Evolutionary conservation across 1,284 basidiomycete genomes (phyloP).

Genomic region (Bondarzewia mesenterica): DNA sequence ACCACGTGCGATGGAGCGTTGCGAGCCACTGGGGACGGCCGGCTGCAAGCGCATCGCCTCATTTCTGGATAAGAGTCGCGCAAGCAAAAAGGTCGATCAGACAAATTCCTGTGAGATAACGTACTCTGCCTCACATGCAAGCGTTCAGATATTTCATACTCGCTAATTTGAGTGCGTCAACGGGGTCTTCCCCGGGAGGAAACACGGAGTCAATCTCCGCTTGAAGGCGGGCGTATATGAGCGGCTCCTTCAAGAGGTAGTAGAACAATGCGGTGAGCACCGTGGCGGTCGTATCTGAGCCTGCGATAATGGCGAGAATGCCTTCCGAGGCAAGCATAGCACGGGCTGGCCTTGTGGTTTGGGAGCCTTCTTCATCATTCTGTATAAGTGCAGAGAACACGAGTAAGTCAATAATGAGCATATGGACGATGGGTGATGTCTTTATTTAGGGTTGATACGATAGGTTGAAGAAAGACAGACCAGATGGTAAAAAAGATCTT

Average conservation of each 20-base stretch:
- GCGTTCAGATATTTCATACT: slow-evolving; percentile 28
- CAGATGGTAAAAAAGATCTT: slow-evolving; percentile 38
- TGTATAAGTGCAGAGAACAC: slow-evolving; percentile 10
- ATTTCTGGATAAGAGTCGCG: slow-evolving; percentile 21
- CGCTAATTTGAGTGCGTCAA: slow-evolving; percentile 20
- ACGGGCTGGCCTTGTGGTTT: slow-evolving; percentile 13
- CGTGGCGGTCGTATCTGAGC: slow-evolving; percentile 32
- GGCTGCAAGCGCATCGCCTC: slow-evolving; percentile 25
- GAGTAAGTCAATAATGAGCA: too few species aligned
- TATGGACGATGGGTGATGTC: background rate
- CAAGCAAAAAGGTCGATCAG: too few species aligned
- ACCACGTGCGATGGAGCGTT: slow-evolving; percentile 12
- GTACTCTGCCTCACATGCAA: slow-evolving; percentile 29
- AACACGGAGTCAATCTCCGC: slow-evolving; percentile 26
- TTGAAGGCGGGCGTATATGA: slow-evolving; percentile 24
- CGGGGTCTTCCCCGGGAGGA: slow-evolving; percentile 18
- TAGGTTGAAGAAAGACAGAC: slow-evolving; percentile 16
- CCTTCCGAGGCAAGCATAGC: slow-evolving; percentile 12
- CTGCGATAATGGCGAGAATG: slow-evolving; percentile 23
- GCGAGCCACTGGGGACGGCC: slow-evolving; percentile 18
- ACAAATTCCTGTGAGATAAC: background rate
- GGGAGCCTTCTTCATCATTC: slow-evolving; percentile 30
- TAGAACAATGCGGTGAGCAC: slow-evolving; percentile 27
- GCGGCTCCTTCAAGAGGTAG: slow-evolving; percentile 25
- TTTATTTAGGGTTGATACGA: background rate